Evolutionary conservation across 1,284 basidiomycete genomes (phyloP).

Genomic region (Taiwanofungus camphoratus): DNA sequence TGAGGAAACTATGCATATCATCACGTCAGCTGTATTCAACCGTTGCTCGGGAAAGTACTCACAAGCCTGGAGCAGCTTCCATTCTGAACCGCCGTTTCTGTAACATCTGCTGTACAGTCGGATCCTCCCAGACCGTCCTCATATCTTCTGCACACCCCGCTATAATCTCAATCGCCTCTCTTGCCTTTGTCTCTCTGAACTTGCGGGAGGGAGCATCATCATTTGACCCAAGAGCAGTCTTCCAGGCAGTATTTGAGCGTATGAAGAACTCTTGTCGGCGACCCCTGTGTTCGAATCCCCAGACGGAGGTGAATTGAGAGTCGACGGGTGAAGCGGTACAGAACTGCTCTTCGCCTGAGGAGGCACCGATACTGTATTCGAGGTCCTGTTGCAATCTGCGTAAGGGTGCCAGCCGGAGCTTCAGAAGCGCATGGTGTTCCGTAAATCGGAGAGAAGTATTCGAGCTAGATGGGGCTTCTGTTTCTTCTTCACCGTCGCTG

Average conservation of each 20-base stretch:
- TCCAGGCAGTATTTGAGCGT: constrained; percentile 58
- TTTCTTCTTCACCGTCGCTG: constrained; percentile 29
- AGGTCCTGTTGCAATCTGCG: constrained; percentile 52
- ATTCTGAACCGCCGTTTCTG: constrained; percentile 40
- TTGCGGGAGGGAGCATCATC: constrained; percentile 47
- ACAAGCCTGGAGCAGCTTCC: constrained; percentile 63
- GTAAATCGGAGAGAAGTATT: constrained; percentile 43
- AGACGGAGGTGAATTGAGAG: constrained; percentile 19
- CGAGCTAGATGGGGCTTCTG: constrained; percentile 9
- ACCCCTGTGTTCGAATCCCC: constrained; percentile 12
- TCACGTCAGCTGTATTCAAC: neutral
- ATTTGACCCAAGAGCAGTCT: constrained; percentile 27
- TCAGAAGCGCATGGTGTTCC: constrained; percentile 55
- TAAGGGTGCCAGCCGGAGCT: constrained; percentile 52
- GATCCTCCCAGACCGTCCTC: constrained; percentile 53
- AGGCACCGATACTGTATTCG: constrained; percentile 53
- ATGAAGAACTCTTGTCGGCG: constrained; percentile 46
- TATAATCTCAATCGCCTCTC: constrained; percentile 46
- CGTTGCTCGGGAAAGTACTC: constrained; percentile 23
- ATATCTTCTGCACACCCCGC: constrained; percentile 57
- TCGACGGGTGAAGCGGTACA: constrained; percentile 11
- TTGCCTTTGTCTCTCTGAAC: constrained; percentile 35
- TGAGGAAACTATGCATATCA: constrained; percentile 47
- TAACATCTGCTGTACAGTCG: constrained; percentile 45
- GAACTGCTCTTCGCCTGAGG: constrained; percentile 37